Evolutionary conservation across 768 basidiomycete species (phyloP), one percentile per base, ranked within the genome.

Genomic region (Mycena amicta): DNA sequence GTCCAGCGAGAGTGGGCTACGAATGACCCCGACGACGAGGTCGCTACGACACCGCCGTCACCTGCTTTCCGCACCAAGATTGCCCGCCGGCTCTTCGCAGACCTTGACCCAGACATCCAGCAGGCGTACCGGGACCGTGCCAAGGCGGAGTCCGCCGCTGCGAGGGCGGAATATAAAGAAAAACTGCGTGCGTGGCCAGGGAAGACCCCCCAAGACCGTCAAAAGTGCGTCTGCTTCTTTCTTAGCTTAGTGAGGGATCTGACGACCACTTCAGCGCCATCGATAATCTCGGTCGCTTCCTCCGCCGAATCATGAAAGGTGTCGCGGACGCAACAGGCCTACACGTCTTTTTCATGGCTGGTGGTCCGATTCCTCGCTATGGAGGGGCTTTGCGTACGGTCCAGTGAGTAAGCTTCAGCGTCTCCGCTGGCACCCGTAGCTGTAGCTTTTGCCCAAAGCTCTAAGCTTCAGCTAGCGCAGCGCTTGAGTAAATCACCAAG

Each of bases 301-400:
- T n/a, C n/a, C n/a, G n/a, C n/a, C n/a, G n/a, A 2, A 54, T 59
- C 22, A 23, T 59, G n/a, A 33, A 25, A 6, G 53, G 58, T 2
- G 16, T 60, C 8, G 5, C 25, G 1, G 59, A 60, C 3, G 40
- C 31, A 16, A 55, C 53, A 2, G 59, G 59, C 1, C 31, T 55
- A 0, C 49, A 60, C 5, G 11, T 30, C n/a, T n/a, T 55, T 4
- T 40, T 39, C 4, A 5, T 55, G 4, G 8, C 53, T 4, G 59
- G 59, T 1, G 59, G 59, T 0, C 59, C 59, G 0, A 60, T 60
- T 0, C 59, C 53, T 1, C 26, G 25, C 13, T 53, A 23, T 3
- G 47, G 47, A 3, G 59, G 59, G 1, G 53, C 43, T 28, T 29
- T 60, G 5, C 20, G 31, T 5, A 52, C 47, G 4, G 5, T 60